Base-by-base conservation (phyloP, 2,329 filamentous ascomycete species). In the Aspergillus pseudoviridinutans region DNA sequence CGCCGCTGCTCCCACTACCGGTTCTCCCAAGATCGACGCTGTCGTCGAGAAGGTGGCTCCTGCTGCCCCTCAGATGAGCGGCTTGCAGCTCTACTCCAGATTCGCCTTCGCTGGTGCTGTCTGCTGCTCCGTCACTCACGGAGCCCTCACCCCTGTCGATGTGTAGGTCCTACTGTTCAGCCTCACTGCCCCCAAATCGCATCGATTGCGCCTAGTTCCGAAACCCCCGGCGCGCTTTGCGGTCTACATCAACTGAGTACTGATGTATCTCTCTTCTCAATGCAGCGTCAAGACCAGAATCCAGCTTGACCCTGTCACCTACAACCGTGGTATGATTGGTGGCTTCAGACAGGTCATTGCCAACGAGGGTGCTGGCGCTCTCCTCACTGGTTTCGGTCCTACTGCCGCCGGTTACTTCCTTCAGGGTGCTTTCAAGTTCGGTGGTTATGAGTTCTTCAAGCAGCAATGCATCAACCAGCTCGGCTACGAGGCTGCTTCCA, bases 71-170 rank as follows among this genome's bases (percentile, higher is more conserved):
- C 70, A 85, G 76, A 82, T 86, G 65, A 81, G 76, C 67, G 86
- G 87, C 62, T 50, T 92, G 67, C 81, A 77, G 60, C 90, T 99
- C 71, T 97, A 97, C 88, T 90, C 91, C 71, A 87, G 91, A 80
- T 97, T 97, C 83, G 93, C 94, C 80, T 89, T 99, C 72, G 92
- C 94, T 72, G 94, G 94, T 81, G 94, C 94, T 71, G 82, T 97
- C 84, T 97, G 94, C 88, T 99, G 94, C 81, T 94, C 92, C 71
- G 82, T 97, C 81, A 99, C 94, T 75, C 94, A 99, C 86, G 94
- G 93, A 79, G 89, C 85, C 74, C 87, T 97, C 72, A 99, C 94
- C 69, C 94, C 94, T 75, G 92, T 99, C 79, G 94, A 99, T 90
- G 94, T 99, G 93, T 97, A 94, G 80, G 93, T 90, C 61, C 57